phyloP scores from a whole-genome alignment of 768 basidiomycete genomes.

The Grammothele lineata region DNA sequence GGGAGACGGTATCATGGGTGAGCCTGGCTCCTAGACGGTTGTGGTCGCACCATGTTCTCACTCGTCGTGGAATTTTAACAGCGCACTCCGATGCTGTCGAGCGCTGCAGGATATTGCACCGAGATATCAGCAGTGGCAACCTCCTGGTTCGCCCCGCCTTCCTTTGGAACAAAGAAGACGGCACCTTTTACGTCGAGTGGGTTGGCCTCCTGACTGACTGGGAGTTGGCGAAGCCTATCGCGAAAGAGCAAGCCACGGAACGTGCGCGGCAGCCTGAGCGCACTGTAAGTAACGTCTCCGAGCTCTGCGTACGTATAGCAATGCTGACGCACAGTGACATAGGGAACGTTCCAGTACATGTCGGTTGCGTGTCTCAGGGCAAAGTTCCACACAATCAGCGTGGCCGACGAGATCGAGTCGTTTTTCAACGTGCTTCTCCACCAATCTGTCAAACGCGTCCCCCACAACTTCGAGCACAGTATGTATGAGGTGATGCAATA shows the following conservation, averaged over 20 bases:
- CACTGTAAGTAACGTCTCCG: not conserved
- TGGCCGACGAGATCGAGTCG: slow-evolving; percentile 7
- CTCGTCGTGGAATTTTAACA: not conserved
- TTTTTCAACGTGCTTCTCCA: slow-evolving; percentile 1
- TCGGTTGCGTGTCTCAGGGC: not conserved
- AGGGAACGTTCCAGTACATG: slow-evolving; percentile 9
- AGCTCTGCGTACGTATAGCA: not conserved
- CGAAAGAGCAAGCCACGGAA: too few species aligned
- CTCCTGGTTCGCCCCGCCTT: not conserved
- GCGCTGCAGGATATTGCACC: not conserved
- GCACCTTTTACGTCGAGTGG: not conserved
- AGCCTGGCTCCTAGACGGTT: not conserved
- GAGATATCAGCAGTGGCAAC: slow-evolving; percentile 3
- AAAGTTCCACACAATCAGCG: not conserved
- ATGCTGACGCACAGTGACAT: not conserved
- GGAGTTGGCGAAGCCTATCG: not conserved
- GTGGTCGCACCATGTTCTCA: too few species aligned
- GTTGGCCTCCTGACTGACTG: not conserved
- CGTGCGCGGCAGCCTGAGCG: not conserved
- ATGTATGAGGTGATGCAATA: too few species aligned
- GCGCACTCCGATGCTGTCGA: not conserved
- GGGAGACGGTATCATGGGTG: not conserved
- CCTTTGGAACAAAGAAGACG: not conserved
- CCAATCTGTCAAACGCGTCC: not conserved
- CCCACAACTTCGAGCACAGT: too few species aligned